A percentile compares a stretch with the other conserved stretches of the same genome.
Evolutionary conservation across 2,329 filamentous ascomycete genomes (phyloP).

Genomic region (Coniochaeta sp.): DNA sequence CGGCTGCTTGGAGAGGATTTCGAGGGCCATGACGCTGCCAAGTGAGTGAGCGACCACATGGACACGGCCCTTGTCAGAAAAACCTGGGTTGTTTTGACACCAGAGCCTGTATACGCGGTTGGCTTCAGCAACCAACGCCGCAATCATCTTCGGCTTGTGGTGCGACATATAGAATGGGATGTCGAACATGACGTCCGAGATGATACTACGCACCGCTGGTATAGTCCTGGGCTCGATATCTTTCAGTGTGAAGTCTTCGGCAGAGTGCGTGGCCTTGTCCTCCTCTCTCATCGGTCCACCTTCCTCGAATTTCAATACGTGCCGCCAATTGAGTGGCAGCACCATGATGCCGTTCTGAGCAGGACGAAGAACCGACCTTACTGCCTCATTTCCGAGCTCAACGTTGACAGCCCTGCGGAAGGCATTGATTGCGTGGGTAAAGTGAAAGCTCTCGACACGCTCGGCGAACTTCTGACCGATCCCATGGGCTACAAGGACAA

Average conservation of each 20-base stretch:
- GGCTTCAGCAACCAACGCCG: slow-evolving; percentile 80
- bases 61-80: slow-evolving; percentile 72
- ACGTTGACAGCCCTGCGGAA: slow-evolving; percentile 82
- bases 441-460: slow-evolving; percentile 91
- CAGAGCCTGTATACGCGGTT: slow-evolving; percentile 94
- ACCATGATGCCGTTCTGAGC: slow-evolving; percentile 90
- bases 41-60: slow-evolving; percentile 92
- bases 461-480: slow-evolving; percentile 97
- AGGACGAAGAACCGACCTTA: slow-evolving; percentile 68
- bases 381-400: slow-evolving; percentile 66
- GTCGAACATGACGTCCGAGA: slow-evolving; percentile 97
- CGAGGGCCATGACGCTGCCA: slow-evolving; percentile 89
- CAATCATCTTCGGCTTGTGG: slow-evolving; percentile 91
- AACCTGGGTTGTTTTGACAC: slow-evolving; percentile 89
- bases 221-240: slow-evolving; percentile 91
- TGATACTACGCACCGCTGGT: slow-evolving; percentile 85
- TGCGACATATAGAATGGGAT: slow-evolving; percentile 97
- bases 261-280: slow-evolving; percentile 43
- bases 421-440: slow-evolving; percentile 90
- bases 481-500: slow-evolving; percentile 87
- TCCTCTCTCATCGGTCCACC: slow-evolving; percentile 54
- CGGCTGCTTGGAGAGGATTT: slow-evolving; percentile 85
- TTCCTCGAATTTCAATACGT: slow-evolving; percentile 81
- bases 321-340: slow-evolving; percentile 88
- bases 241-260: slow-evolving; percentile 59